These are phyloP conservation scores for Zizania latifolia DNA, from an alignment of 176 grass and related monocot species.

Conservation along the genomic window DNA sequence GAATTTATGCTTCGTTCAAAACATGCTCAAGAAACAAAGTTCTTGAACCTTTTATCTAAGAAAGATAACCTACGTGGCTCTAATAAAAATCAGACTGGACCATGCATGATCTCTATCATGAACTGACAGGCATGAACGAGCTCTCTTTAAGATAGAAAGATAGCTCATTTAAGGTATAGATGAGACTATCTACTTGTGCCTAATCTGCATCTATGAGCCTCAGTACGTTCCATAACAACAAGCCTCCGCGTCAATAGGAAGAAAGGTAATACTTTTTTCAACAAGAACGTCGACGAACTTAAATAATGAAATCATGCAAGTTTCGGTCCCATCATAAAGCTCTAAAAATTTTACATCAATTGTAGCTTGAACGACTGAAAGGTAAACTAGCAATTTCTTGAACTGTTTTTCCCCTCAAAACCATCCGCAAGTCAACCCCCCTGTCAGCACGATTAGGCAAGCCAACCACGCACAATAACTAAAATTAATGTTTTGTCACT, in stretches of 20 bases:
- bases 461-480: background rate
- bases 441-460: background rate
- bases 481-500: no score
- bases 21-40: background rate
- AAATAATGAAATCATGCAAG: background rate
- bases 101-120: background rate
- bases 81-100: background rate
- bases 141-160: no score
- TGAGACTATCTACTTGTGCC: background rate
- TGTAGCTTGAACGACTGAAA: background rate
- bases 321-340: background rate
- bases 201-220: background rate
- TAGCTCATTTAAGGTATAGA: background rate
- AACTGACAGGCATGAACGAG: background rate
- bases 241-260: background rate
- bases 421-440: background rate
- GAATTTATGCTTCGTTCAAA: background rate
- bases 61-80: no score
- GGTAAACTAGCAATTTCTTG: background rate
- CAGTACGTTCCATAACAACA: background rate
- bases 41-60: background rate
- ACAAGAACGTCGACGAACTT: background rate
- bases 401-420: background rate
- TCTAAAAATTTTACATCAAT: background rate
- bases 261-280: background rate